Evolutionary conservation across 1,284 basidiomycete genomes (phyloP).

Genomic region (Ceratobasidium sp.): DNA sequence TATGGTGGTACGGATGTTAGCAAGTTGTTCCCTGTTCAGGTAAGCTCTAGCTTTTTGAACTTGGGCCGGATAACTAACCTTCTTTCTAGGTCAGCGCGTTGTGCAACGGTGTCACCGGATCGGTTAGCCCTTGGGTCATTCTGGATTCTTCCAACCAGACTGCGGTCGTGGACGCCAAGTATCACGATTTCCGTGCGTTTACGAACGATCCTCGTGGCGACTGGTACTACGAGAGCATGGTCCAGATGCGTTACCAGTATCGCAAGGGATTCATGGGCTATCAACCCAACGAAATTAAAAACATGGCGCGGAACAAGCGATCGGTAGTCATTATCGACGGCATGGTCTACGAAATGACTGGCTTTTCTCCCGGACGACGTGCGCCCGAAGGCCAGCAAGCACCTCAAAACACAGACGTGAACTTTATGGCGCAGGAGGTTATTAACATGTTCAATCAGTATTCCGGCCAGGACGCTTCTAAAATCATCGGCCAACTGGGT

Average conservation of each 20-base stretch:
- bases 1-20: constrained; percentile 87
- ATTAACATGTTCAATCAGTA: constrained; percentile 86
- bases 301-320: constrained; percentile 73
- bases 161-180: constrained; percentile 74
- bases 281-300: constrained; percentile 82
- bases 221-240: constrained; percentile 97
- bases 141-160: constrained; percentile 85
- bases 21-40: constrained; percentile 93
- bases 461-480: constrained; percentile 89
- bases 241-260: constrained; percentile 87
- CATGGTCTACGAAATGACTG: constrained; percentile 89
- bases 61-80: not conserved
- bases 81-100: constrained; percentile 84
- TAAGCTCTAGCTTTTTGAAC: constrained; percentile 55
- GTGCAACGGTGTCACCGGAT: constrained; percentile 87
- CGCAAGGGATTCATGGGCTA: constrained; percentile 92
- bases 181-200: constrained; percentile 94
- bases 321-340: constrained; percentile 87
- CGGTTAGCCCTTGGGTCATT: constrained; percentile 86
- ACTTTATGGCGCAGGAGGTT: constrained; percentile 85
- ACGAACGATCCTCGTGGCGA: constrained; percentile 93
- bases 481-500: constrained; percentile 75
- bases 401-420: constrained; percentile 68
- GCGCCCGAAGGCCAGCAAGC: constrained; percentile 75
- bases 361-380: constrained; percentile 65